Conservation (phyloP, 768 basidiomycete genomes). For the Pleurotus eryngii region DNA sequence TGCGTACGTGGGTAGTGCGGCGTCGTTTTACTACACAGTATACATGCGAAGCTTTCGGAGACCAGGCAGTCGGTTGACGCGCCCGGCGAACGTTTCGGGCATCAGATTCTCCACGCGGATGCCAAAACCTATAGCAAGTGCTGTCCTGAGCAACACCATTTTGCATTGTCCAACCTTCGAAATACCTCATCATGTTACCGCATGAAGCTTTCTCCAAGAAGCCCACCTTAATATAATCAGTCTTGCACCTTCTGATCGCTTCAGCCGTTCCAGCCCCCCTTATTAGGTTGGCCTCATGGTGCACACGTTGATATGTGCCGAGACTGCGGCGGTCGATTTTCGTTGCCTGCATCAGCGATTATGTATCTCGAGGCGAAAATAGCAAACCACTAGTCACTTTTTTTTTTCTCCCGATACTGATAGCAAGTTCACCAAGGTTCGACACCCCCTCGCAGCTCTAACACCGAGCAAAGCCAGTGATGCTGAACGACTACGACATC, state of each 20-base stretch:
- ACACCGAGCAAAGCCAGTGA: neutral
- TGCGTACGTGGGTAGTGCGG: too few relatives aligned
- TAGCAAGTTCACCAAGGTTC: neutral
- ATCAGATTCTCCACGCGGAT: too few relatives aligned
- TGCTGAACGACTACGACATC: neutral
- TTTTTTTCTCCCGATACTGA: neutral
- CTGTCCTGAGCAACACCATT: too few relatives aligned
- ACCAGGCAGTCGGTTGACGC: too few relatives aligned
- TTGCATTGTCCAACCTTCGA: too few relatives aligned
- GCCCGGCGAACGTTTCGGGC: too few relatives aligned
- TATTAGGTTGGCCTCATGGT: neutral
- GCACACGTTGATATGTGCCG: neutral
- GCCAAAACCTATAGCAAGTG: too few relatives aligned
- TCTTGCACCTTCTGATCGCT: neutral
- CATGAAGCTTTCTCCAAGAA: too few relatives aligned
- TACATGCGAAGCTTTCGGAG: too few relatives aligned
- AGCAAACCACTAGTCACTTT: neutral
- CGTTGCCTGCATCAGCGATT: neutral
- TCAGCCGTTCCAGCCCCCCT: neutral
- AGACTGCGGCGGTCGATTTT: neutral
- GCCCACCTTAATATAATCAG: too few relatives aligned
- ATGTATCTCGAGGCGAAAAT: neutral
- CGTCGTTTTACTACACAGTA: too few relatives aligned
- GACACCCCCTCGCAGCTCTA: neutral
- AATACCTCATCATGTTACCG: too few relatives aligned